These are phyloP conservation scores for Boletus sensibilis DNA, from an alignment of 768 basidiomycete species.

Conservation along the genomic window DNA sequence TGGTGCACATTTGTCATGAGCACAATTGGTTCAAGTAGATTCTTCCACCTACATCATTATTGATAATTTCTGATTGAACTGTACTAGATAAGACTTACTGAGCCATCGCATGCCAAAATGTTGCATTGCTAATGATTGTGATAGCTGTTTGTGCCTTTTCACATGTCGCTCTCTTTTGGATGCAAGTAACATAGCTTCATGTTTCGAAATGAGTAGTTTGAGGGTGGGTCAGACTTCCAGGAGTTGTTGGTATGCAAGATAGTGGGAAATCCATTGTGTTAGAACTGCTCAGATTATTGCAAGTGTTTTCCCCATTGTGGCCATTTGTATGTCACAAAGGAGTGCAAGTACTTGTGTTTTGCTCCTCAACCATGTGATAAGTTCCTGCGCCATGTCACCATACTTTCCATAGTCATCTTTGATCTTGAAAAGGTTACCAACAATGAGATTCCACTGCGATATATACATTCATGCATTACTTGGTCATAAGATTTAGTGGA, in stretches of 20 bases:
- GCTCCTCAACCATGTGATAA: slow-evolving; percentile 40
- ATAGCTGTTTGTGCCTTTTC: not conserved
- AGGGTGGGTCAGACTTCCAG: not conserved
- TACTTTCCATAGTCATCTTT: slow-evolving; percentile 21
- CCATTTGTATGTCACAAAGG: slow-evolving; percentile 23
- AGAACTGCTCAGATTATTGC: not conserved
- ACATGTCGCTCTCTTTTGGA: not conserved
- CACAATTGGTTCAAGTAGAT: not conserved
- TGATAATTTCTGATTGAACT: no score
- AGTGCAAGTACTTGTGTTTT: slow-evolving; percentile 35
- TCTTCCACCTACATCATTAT: not conserved
- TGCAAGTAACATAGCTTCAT: not conserved
- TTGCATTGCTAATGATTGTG: not conserved
- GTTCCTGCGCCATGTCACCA: slow-evolving; percentile 28
- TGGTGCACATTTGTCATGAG: not conserved
- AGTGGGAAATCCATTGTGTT: not conserved
- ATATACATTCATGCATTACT: no score
- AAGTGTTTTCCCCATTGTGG: not conserved
- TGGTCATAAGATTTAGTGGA: no score
- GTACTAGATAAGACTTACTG: no score
- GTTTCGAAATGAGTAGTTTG: no score
- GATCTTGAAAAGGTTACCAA: slow-evolving; percentile 38
- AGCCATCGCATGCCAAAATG: not conserved
- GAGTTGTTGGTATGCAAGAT: not conserved
- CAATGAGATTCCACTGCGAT: slow-evolving; percentile 38